Base-by-base conservation (phyloP, 805 yeast species). In the Metschnikowia peoriensis region DNA sequence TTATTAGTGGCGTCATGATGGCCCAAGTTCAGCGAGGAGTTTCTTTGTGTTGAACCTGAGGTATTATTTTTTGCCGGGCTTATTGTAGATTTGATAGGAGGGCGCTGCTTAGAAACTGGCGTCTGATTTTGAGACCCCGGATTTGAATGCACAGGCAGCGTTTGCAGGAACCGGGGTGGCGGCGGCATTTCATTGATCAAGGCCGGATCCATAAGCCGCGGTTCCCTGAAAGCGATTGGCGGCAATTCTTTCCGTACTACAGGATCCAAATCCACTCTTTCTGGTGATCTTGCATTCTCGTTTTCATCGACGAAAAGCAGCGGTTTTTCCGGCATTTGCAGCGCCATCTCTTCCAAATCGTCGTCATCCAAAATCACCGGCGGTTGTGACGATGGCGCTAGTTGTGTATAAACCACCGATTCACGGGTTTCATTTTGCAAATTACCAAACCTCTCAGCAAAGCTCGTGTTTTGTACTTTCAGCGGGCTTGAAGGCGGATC, bases 1-100 rank as follows among this genome's bases (percentile, higher is more conserved):
- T 62, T 57, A 34, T 65, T 61, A 3, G 35, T 49, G 3, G 55
- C 46, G 47, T 73, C 72, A 51, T 72, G 76, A 2, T 42, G 11
- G 22, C 17, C 28, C 16, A 28, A 28, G 22, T 22, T 4, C 34
- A 14, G 32, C 37, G 22, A 6, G 14, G 12, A 7, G 27, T 11
- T 7, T 17, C 7, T n/a, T 34, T 34, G 38, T 22, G 22, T 22
- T 22, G 22, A 22, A 32, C 35, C 6, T 32, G 35, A 32, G 35
- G 35, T 9, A 22, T 22, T 3, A 3, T 22, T 22, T 6, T 4
- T 6, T 32, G 35, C 14, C 6, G 35, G 22, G 22, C 22, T 22
- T 22, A 22, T 22, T 22, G 22, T 22, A 22, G 22, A 22, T 22
- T 22, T 22, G 22, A 22, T 4, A 22, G 35, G 35, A 32, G 14